Base-by-base conservation (phyloP, 331 rosid genomes). In the Acacia concinna region DNA sequence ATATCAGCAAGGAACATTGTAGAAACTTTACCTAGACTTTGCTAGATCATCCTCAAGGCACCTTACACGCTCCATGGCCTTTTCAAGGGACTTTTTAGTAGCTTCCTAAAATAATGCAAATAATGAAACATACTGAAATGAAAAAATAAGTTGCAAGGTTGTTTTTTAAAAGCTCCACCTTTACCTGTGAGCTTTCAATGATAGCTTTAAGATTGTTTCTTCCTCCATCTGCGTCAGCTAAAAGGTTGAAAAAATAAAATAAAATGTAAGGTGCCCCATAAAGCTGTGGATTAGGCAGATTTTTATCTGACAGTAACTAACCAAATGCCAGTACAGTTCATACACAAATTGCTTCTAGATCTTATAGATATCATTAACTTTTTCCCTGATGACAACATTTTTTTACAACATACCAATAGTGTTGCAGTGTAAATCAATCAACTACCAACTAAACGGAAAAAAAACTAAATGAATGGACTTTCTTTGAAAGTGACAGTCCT, bases 41-140 rank as follows among this genome's bases (percentile, higher is more conserved):
- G 85, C 91, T 74, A 93, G 81, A 40, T 89, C 98, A 76, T 91
- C 97, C 81, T 96, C 97, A 78, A 96, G 97, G 87, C 83, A 79
- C 89, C 89, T 90, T 66, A 90, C 83, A 75, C 90, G 94, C 81
- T 90, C 94, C 23, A 86, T 83, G 78, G 91, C 90, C 83, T 88
- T 82, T 73, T 89, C 91, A 60, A 89, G 86, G 77, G 92, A 86
- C 73, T 74, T 89, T 82, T 73, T 82, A 60, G 87, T 68, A 72
- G 85, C 86, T 71, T 96, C 98, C 99, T 96, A 74, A 6, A 75
- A 80, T 40, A 71, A 41, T 56, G 62, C 17, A 85, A 83, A 76
- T 43, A 71, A 73, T 30, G 57, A 7, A 43, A 80, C 13, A 65
- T 25, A 59, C 64, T 68, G 51, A 28, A 78, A 74, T 43, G 59